These are phyloP conservation scores for Rhizoclosmatium sp. DNA, from an alignment of 192 early-diverging fungal genomes.

Conservation along the genomic window DNA sequence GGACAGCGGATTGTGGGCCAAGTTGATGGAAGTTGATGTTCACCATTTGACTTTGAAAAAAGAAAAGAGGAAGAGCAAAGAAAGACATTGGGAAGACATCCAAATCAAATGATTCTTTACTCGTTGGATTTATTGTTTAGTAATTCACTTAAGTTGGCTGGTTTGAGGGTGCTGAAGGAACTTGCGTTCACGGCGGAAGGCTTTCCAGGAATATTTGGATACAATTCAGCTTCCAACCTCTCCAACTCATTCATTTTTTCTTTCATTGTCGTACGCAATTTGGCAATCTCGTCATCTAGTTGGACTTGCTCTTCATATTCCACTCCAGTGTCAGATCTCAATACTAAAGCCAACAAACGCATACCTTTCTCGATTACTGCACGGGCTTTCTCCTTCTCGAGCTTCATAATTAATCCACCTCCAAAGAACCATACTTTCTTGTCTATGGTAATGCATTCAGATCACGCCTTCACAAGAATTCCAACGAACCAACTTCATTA, in stretches of 20 bases:
- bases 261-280: slow-evolving; percentile 37
- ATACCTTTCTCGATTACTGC: slow-evolving; percentile 32
- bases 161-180: slow-evolving; percentile 7
- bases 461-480: background rate
- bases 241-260: slow-evolving; percentile 35
- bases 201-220: background rate
- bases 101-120: no score
- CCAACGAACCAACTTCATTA: slow-evolving; percentile 4
- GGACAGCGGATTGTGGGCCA: background rate
- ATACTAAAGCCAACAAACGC: background rate
- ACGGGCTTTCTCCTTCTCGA: slow-evolving; percentile 38
- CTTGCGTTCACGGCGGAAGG: slow-evolving; percentile 11
- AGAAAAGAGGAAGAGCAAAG: background rate
- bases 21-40: background rate
- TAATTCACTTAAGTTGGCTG: slow-evolving; percentile 7
- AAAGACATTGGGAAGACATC: no score
- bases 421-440: slow-evolving; percentile 44
- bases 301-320: slow-evolving; percentile 33
- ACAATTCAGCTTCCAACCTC: slow-evolving; percentile 15
- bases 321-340: background rate
- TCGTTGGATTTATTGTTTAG: background rate
- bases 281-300: slow-evolving; percentile 44
- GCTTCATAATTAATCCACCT: slow-evolving; percentile 43
- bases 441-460: background rate
- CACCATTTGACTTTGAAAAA: slow-evolving; percentile 6